Percentiles rank a stretch among this genome's conserved stretches.
Conservation (phyloP, 2,329 filamentous ascomycete species). For the Zymoseptoria brevis region DNA sequence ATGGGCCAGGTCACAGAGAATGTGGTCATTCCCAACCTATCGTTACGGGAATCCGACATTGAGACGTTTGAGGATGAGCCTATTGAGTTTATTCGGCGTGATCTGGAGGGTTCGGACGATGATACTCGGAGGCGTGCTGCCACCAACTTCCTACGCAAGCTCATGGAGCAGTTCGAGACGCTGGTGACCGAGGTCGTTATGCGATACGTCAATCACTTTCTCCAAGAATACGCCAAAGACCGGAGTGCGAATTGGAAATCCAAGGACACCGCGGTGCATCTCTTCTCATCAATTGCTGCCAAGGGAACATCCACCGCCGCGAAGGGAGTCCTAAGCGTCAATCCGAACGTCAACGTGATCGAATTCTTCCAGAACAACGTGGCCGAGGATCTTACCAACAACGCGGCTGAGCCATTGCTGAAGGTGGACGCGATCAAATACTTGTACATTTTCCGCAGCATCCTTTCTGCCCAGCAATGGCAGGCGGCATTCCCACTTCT, state of each 20-base stretch:
- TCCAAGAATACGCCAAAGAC: conserved; percentile 63
- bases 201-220: conserved; percentile 78
- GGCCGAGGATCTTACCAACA: conserved; percentile 74
- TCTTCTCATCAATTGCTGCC: conserved; percentile 88
- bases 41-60: conserved; percentile 82
- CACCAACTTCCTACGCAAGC: conserved; percentile 83
- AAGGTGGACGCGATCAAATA: conserved; percentile 99
- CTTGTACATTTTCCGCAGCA: conserved; percentile 91
- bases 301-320: conserved; percentile 81
- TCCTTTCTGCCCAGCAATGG: conserved; percentile 88
- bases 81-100: conserved; percentile 92
- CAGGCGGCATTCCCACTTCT: conserved; percentile 79
- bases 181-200: conserved; percentile 81
- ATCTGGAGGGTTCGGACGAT: conserved; percentile 91
- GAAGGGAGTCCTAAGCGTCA: conserved; percentile 85
- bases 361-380: conserved; percentile 94
- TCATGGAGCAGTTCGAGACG: conserved; percentile 81
- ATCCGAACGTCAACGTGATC: conserved; percentile 66
- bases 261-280: conserved; percentile 96
- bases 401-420: conserved; percentile 68
- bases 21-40: conserved; percentile 88
- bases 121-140: conserved; percentile 87
- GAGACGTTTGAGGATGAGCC: conserved; percentile 98
- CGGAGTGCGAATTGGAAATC: conserved; percentile 75
- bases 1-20: conserved; percentile 88